Conservation (phyloP, 1,284 basidiomycete genomes). For the Tetrapyrgos nigripes region DNA sequence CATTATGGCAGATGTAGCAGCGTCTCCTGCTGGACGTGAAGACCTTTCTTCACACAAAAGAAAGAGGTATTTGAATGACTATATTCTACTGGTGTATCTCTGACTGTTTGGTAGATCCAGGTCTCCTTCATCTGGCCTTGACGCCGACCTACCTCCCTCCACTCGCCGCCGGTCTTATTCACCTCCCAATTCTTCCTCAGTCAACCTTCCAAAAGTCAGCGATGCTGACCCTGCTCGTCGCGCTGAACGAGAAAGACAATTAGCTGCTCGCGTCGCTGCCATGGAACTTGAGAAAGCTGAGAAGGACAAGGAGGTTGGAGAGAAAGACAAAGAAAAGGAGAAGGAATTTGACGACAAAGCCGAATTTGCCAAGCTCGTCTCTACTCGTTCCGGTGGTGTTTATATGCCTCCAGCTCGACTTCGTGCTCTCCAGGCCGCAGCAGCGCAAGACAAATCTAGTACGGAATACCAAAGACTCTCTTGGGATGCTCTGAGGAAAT, state of each 20-base stretch:
- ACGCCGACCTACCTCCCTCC: conserved; percentile 61
- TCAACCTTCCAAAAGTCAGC: conserved; percentile 63
- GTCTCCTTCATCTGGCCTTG: conserved; percentile 56
- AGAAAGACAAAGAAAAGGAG: conserved; percentile 49
- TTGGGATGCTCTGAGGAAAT: conserved; percentile 98
- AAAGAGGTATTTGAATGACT: conserved; percentile 52
- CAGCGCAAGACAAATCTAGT: conserved; percentile 83
- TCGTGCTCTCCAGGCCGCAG: conserved; percentile 90
- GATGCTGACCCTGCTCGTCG: conserved; percentile 83
- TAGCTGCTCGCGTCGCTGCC: conserved; percentile 75
- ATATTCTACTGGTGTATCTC: neutral
- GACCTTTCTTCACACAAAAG: conserved; percentile 53
- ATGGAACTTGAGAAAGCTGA: conserved; percentile 71
- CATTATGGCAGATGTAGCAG: conserved; percentile 56
- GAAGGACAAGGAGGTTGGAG: conserved; percentile 47
- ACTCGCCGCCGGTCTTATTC: conserved; percentile 70
- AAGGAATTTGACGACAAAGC: conserved; percentile 72
- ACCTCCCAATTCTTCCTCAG: conserved; percentile 39
- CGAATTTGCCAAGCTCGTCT: conserved; percentile 83
- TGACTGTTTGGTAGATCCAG: conserved; percentile 50
- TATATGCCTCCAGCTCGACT: conserved; percentile 96
- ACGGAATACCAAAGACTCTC: conserved; percentile 95
- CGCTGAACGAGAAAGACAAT: conserved; percentile 79
- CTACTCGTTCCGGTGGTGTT: conserved; percentile 89
- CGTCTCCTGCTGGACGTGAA: conserved; percentile 41